Evolutionary conservation across 176 grass and related monocot genomes (phyloP).

Genomic region (Musa troglodytarum): DNA sequence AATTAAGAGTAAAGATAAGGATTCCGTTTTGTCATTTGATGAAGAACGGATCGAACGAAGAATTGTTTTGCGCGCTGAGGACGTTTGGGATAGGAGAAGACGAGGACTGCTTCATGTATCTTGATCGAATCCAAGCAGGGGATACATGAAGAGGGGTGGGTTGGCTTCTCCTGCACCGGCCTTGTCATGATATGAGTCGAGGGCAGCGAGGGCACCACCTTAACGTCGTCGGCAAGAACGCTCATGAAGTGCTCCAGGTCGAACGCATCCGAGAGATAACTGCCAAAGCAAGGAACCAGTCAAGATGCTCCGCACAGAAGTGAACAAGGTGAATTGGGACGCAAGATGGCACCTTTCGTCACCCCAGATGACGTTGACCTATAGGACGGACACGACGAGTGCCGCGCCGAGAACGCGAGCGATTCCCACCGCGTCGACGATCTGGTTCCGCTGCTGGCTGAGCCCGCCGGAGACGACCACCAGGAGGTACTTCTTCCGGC

Average conservation of each 20-base stretch:
- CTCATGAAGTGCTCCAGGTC: conserved; percentile 32
- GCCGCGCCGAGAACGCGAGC: too few relatives aligned
- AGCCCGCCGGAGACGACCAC: conserved; percentile 5
- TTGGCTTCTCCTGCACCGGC: conserved; percentile 26
- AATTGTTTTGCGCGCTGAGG: too few relatives aligned
- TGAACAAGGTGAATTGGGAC: not conserved
- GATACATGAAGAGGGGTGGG: conserved; percentile 29
- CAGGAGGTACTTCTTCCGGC: conserved; percentile 26
- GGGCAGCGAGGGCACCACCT: conserved; percentile 12
- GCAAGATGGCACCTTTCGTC: too few relatives aligned
- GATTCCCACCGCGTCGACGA: too few relatives aligned
- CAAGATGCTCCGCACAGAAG: not conserved
- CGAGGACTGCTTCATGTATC: conserved; percentile 2
- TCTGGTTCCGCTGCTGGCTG: too few relatives aligned
- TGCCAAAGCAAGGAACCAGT: not conserved
- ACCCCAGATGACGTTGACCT: too few relatives aligned
- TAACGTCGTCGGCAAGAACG: too few relatives aligned
- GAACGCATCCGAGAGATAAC: conserved; percentile 38
- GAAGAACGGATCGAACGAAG: too few relatives aligned
- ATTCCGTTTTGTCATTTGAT: too few relatives aligned
- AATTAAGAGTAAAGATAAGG: too few relatives aligned
- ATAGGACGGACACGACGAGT: too few relatives aligned
- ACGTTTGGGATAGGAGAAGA: too few relatives aligned
- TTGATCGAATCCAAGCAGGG: conserved; percentile 23
- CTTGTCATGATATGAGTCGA: conserved; percentile 34